Conservation (phyloP, 2,329 filamentous ascomycete species). For the Colletotrichum sp. region DNA sequence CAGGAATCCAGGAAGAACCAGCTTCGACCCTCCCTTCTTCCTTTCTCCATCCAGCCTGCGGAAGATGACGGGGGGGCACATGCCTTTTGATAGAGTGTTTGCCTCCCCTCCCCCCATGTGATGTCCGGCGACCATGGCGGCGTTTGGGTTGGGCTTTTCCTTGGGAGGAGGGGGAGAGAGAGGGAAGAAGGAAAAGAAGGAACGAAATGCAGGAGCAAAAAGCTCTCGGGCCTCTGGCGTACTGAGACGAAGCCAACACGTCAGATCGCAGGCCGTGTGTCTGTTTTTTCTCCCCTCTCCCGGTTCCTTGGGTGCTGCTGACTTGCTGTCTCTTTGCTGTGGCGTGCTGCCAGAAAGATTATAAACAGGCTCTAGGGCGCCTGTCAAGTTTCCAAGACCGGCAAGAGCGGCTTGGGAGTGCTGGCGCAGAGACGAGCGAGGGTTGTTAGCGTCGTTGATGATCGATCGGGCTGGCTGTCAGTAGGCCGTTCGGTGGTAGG, state of each 20-base stretch:
- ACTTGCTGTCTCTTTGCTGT: not conserved
- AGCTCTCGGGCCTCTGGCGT: slow-evolving; percentile 5
- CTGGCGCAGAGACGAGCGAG: not conserved
- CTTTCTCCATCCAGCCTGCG: not conserved
- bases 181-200: not conserved
- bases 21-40: not conserved
- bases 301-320: not conserved
- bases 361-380: not conserved
- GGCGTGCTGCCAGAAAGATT: not conserved
- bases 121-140: slow-evolving; percentile 19
- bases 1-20: not conserved
- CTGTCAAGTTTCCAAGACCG: not conserved
- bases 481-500: not conserved
- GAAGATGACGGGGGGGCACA: slow-evolving; percentile 12
- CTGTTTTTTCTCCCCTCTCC: not conserved
- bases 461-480: not conserved
- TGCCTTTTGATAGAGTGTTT: slow-evolving; percentile 15
- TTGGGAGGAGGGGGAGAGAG: not conserved
- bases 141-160: not conserved
- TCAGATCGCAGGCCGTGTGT: slow-evolving; percentile 14
- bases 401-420: not conserved
- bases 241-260: slow-evolving; percentile 12
- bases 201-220: not conserved
- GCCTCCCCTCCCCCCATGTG: not conserved
- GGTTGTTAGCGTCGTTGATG: not conserved